These are phyloP conservation scores for Populus pruinosa DNA, from an alignment of 345 rosid genomes.

Conservation along the genomic window DNA sequence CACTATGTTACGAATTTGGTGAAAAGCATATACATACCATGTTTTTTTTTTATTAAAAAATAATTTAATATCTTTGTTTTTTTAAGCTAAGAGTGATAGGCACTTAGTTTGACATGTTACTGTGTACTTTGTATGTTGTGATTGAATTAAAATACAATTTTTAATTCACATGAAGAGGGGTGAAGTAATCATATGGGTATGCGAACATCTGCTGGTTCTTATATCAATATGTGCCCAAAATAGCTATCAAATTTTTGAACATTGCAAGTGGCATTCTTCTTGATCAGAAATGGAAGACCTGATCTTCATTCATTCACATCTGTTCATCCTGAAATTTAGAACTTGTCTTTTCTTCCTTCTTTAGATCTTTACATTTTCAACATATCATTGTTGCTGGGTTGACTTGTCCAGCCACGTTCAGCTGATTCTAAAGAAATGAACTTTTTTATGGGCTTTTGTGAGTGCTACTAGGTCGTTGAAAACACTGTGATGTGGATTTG, in stretches of 20 bases:
- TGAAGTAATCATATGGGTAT: not conserved
- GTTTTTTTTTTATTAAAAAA: not conserved
- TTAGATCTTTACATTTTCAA: not conserved
- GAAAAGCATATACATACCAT: not conserved
- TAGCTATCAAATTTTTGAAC: not conserved
- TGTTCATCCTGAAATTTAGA: not conserved
- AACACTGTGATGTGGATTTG: not conserved
- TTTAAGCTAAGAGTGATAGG: not conserved
- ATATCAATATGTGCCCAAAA: not conserved
- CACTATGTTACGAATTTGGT: slow-evolving; percentile 9
- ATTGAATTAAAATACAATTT: not conserved
- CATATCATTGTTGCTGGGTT: not conserved
- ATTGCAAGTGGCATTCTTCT: not conserved
- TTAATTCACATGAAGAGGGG: not conserved
- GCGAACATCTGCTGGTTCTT: not conserved
- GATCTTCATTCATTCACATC: not conserved
- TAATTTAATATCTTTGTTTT: not conserved
- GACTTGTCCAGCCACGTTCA: not conserved
- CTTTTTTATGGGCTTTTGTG: not conserved
- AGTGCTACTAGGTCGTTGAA: not conserved
- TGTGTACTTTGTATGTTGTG: not conserved
- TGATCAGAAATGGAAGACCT: not conserved
- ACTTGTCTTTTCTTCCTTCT: not conserved
- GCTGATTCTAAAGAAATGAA: not conserved
- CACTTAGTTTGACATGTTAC: not conserved